Conservation (phyloP, 169 alveolate genomes). For the Besnoitia besnoiti region DNA sequence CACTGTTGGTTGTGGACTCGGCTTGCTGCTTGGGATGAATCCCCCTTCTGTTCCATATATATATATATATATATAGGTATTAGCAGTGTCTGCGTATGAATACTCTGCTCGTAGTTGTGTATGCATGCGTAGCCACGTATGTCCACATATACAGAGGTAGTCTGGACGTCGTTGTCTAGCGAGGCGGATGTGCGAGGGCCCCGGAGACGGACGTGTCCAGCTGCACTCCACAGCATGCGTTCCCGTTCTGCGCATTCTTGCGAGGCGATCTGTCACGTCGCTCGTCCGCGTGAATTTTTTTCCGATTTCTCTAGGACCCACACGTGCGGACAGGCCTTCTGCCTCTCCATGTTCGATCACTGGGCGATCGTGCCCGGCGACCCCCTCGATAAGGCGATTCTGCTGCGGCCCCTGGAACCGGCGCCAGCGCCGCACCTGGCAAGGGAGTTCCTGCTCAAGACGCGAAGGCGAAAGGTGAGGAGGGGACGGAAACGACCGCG, state of each 20-base stretch:
- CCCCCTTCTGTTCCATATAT: no score
- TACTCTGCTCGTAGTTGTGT: no score
- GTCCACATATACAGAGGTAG: no score
- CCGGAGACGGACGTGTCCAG: no score
- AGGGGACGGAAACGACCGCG: background rate
- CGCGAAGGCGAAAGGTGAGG: constrained; percentile 95
- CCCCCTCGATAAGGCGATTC: constrained; percentile 97
- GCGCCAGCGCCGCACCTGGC: constrained; percentile 98
- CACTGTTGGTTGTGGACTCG: no score
- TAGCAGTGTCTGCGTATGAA: no score
- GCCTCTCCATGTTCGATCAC: constrained; percentile 95
- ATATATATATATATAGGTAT: no score
- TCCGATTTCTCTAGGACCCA: constrained; percentile 81
- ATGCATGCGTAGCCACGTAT: background rate
- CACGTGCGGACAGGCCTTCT: constrained; percentile 97
- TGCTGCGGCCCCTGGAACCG: constrained; percentile 95
- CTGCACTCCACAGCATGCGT: background rate
- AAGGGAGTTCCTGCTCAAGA: constrained; percentile 97
- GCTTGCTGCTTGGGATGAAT: no score
- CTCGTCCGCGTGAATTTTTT: background rate
- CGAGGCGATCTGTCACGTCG: no score
- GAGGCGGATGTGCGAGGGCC: no score
- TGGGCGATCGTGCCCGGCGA: constrained; percentile 99
- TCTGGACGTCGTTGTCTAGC: no score
- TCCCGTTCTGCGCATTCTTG: background rate